Evolutionary conservation across 768 basidiomycete genomes (phyloP), one percentile per base, ranked within the genome.

Genomic region (Amanita polypyramis): DNA sequence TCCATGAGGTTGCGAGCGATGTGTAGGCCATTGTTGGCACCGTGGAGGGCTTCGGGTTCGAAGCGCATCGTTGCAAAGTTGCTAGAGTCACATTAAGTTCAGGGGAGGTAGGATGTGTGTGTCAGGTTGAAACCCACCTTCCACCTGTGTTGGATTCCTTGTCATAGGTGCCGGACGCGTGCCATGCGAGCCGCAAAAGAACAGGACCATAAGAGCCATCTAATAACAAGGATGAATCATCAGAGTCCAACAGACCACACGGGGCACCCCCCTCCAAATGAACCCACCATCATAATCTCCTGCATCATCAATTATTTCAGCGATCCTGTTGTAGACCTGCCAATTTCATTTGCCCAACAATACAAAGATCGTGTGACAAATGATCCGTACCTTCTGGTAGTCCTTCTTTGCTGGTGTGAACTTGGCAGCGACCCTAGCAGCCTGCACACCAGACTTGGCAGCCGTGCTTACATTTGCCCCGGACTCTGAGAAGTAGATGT

Each of bases 41-140:
- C 78, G 60, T 98, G 92, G 23, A 74, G 61, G 9, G 92, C 61
- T 62, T 98, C 95, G 34, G 95, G 88, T 46, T 80, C 77, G 66
- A 97, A 99, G 48, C 95, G 86, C 95, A 99, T 99, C 19, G 95
- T 97, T 2, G 96, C 95, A 55, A 90, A 93, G 76, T 99, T 97
- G 73, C 89, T 85, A 60, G 36, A 33, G 20, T 23, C 35, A 50
- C 40, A 20, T 46, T 20, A 15, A 54, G 39, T 35, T 36, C n/a
- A n/a, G n/a, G 25, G 44, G 54, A 55, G 51, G 44, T 51, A 33
- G 42, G n/a, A 34, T 21, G 11, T 21, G 48, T 19, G 17, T 9
- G 32, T 41, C 23, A 25, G 29, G 30, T 12, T n/a, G 27, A 23
- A 25, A 60, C 68, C 41, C 54, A 80, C 88, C 89, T 91, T 66